Percentiles rank a stretch among this genome's conserved stretches.
phyloP scores from a whole-genome alignment of 768 basidiomycete species.

The Pulveroboletus frians region DNA sequence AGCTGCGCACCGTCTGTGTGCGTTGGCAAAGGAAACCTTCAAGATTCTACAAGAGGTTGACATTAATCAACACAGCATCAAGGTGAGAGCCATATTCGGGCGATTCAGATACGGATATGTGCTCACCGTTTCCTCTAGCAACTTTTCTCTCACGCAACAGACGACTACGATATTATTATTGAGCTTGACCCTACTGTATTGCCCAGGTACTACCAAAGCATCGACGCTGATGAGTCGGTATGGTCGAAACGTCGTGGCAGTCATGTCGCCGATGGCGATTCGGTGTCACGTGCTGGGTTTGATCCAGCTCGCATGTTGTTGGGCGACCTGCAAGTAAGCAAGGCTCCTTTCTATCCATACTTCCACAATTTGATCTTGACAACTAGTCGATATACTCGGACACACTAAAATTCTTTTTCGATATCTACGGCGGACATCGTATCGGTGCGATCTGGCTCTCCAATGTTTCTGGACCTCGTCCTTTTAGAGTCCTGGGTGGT shows the following conservation, averaged over 20 bases:
- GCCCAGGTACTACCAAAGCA: slow-evolving; percentile 71
- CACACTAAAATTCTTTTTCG: slow-evolving; percentile 79
- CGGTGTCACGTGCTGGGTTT: slow-evolving; percentile 56
- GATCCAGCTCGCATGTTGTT: slow-evolving; percentile 71
- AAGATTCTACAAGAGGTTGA: slow-evolving; percentile 51
- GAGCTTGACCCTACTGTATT: slow-evolving; percentile 60
- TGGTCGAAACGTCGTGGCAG: slow-evolving; percentile 37
- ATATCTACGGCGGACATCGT: slow-evolving; percentile 69
- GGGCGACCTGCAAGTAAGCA: slow-evolving; percentile 64
- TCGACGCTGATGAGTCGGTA: slow-evolving; percentile 45
- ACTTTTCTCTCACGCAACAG: slow-evolving; percentile 79
- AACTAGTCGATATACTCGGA: slow-evolving; percentile 65
- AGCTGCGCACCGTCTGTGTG: slow-evolving; percentile 66
- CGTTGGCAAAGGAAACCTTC: slow-evolving; percentile 74
- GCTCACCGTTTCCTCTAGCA: slow-evolving; percentile 39
- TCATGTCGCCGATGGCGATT: slow-evolving; percentile 29
- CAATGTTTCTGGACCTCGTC: slow-evolving; percentile 49
- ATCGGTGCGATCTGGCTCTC: slow-evolving; percentile 91
- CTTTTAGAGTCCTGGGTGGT: slow-evolving; percentile 78
- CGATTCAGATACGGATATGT: background rate
- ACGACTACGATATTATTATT: slow-evolving; percentile 83
- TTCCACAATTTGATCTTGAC: slow-evolving; percentile 2
- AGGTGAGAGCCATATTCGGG: slow-evolving; percentile 39
- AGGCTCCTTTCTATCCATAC: background rate
- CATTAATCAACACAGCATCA: slow-evolving; percentile 46